These are phyloP conservation scores for Amanita thiersii DNA, from an alignment of 768 basidiomycete genomes.

Conservation along the genomic window DNA sequence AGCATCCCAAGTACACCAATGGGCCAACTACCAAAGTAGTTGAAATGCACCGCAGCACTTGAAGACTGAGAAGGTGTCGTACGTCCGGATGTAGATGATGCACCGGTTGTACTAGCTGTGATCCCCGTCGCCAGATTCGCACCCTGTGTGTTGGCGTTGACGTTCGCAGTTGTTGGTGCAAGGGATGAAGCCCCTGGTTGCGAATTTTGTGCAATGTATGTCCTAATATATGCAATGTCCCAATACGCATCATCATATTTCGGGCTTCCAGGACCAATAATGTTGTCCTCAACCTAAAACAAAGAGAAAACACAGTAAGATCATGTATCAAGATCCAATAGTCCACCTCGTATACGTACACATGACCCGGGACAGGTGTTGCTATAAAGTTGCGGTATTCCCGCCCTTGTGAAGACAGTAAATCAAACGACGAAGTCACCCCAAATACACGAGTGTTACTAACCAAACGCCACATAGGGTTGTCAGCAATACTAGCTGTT, in stretches of 20 bases:
- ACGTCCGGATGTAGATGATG: background rate
- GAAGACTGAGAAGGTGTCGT: too few relatives aligned
- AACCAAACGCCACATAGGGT: conserved; percentile 51
- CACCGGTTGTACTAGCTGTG: too few relatives aligned
- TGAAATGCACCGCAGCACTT: too few relatives aligned
- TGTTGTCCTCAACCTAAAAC: conserved; percentile 29
- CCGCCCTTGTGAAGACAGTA: conserved; percentile 25
- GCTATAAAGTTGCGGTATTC: conserved; percentile 31
- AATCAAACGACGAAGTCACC: background rate
- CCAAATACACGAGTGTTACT: conserved; percentile 3
- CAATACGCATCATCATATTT: conserved; percentile 48
- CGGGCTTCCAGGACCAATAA: conserved; percentile 35
- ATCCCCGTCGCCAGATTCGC: too few relatives aligned
- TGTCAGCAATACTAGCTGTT: conserved; percentile 61
- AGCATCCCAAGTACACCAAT: too few relatives aligned
- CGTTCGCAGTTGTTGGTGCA: background rate
- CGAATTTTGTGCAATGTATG: conserved; percentile 34
- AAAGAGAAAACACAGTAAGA: background rate
- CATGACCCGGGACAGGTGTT: conserved; percentile 36
- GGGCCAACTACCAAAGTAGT: too few relatives aligned
- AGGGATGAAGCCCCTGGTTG: conserved; percentile 9
- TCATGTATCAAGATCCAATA: background rate
- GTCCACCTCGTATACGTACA: conserved; percentile 18
- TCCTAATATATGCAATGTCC: conserved; percentile 51
- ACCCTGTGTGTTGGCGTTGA: too few relatives aligned